Conservation (phyloP, 345 rosid species). For the Cardamine resedifolia region DNA sequence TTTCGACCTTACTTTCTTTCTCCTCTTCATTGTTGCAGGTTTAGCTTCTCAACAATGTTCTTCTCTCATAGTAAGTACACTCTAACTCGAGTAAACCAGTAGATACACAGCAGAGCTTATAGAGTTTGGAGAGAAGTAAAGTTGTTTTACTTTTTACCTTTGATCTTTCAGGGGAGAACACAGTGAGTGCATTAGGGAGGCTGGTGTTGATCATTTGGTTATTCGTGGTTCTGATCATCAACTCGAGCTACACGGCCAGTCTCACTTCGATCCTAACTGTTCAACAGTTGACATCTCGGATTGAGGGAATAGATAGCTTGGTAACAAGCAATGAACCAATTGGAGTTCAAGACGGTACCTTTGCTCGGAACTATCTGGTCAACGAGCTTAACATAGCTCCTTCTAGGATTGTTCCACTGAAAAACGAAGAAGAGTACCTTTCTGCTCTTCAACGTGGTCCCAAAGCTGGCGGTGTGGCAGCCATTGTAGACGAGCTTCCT, state of each 20-base stretch:
- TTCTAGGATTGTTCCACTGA: slow-evolving; percentile 62
- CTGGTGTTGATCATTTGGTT: slow-evolving; percentile 89
- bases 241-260: slow-evolving; percentile 98
- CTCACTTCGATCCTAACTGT: slow-evolving; percentile 93
- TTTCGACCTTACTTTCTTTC: slow-evolving; percentile 1
- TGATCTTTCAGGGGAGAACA: slow-evolving; percentile 74
- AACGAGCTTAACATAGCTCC: slow-evolving; percentile 82
- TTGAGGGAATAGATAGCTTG: slow-evolving; percentile 82
- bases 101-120: slow-evolving; percentile 1
- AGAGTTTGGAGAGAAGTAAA: neutral
- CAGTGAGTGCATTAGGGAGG: slow-evolving; percentile 80
- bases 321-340: slow-evolving; percentile 64
- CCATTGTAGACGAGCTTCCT: slow-evolving; percentile 95
- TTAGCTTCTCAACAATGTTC: slow-evolving; percentile 99
- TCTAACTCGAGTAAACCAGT: neutral
- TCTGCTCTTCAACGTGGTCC: slow-evolving; percentile 65
- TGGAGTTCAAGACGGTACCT: slow-evolving; percentile 94
- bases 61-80: slow-evolving; percentile 82
- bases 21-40: slow-evolving; percentile 56
- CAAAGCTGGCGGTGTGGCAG: slow-evolving; percentile 77
- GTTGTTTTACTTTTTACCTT: slow-evolving; percentile 9
- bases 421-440: slow-evolving; percentile 52
- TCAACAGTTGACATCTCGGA: slow-evolving; percentile 77
- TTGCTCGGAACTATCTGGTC: slow-evolving; percentile 73
- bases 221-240: slow-evolving; percentile 89